Percentiles rank a stretch among this genome's conserved stretches.
Conservation (phyloP, 345 rosid genomes). For the Populus tremula region DNA sequence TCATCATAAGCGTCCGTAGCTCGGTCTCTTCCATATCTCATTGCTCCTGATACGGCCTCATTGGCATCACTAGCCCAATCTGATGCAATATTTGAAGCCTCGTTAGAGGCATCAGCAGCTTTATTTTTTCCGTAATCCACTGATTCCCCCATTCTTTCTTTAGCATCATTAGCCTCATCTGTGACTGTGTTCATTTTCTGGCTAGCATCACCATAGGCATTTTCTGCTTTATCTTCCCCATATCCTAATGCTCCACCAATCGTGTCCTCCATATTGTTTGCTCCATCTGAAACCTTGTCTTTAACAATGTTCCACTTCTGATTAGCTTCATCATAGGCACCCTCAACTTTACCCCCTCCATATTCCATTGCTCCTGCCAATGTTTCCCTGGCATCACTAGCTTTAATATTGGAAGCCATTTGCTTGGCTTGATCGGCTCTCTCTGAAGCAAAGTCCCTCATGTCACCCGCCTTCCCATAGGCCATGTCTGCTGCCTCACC, state of each 20-base stretch:
- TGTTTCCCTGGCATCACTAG: slow-evolving; percentile 27
- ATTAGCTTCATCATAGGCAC: background rate
- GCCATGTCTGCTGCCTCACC: slow-evolving; percentile 26
- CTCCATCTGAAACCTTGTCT: slow-evolving; percentile 8
- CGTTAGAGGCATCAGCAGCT: background rate
- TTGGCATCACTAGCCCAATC: slow-evolving; percentile 19
- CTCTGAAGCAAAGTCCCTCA: slow-evolving; percentile 20
- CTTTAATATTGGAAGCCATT: background rate
- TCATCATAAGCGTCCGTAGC: slow-evolving; percentile 11
- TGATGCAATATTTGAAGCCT: background rate
- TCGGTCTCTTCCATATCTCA: slow-evolving; percentile 15
- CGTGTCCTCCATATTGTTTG: background rate
- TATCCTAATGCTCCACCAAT: slow-evolving; percentile 16
- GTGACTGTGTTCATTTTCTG: background rate
- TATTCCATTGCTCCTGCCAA: slow-evolving; percentile 18
- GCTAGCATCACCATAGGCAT: background rate
- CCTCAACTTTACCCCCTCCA: slow-evolving; percentile 24
- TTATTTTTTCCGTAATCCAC: background rate
- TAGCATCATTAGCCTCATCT: slow-evolving; percentile 7
- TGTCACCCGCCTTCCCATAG: slow-evolving; percentile 13
- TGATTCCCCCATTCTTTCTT: slow-evolving; percentile 7
- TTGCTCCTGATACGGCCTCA: slow-evolving; percentile 9
- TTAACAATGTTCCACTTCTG: background rate
- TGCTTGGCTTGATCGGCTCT: slow-evolving; percentile 2
- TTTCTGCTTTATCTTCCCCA: slow-evolving; percentile 28